Evolutionary conservation across 148 eudicot genomes (phyloP).

Genomic region (Diospyros kaki): DNA sequence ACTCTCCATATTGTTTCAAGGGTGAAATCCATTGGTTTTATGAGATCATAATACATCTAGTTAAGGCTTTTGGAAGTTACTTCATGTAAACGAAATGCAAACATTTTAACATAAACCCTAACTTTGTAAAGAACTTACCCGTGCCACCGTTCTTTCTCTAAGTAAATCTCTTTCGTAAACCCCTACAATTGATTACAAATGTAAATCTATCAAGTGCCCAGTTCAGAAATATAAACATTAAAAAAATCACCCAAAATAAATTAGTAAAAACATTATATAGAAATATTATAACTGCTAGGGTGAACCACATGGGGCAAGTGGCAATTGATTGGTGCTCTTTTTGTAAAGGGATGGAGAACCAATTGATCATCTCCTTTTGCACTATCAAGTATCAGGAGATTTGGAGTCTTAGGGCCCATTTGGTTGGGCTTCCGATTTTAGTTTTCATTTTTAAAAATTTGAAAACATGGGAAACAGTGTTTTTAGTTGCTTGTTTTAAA

Average conservation of each 20-base stretch:
- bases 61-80: not conserved
- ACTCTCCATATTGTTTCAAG: not conserved
- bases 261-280: not conserved
- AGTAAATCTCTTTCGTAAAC: constrained; percentile 87
- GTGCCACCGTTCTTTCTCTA: constrained; percentile 92
- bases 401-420: too few species aligned
- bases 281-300: not conserved
- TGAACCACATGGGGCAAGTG: too few species aligned
- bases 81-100: constrained; percentile 5
- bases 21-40: not conserved
- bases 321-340: too few species aligned
- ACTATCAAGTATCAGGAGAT: too few species aligned
- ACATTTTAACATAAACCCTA: not conserved
- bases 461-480: too few species aligned
- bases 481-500: too few species aligned
- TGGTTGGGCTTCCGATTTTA: too few species aligned
- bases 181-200: constrained; percentile 49
- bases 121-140: constrained; percentile 54
- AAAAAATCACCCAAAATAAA: not conserved
- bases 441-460: too few species aligned
- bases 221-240: not conserved
- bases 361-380: too few species aligned
- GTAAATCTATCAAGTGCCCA: not conserved
- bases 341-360: too few species aligned
- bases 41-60: not conserved